Base-by-base conservation (phyloP, 768 basidiomycete genomes). In the Crucibulum laeve region DNA sequence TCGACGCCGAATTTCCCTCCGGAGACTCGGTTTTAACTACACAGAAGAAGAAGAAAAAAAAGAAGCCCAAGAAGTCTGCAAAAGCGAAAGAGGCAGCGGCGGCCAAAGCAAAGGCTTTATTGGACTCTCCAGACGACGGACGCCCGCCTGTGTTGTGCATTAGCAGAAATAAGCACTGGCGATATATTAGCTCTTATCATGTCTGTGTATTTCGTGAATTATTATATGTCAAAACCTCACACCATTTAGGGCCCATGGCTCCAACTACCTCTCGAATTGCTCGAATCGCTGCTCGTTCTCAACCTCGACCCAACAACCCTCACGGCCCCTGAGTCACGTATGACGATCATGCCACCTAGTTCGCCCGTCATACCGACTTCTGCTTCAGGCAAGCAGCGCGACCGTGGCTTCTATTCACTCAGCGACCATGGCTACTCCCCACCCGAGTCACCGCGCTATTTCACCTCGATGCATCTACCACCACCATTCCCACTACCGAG, bases 81-180 rank as follows among this genome's bases (percentile, higher is more conserved):
- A 64, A 79, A 42, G 45, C 47, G 37, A 59, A 58, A 24, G 22
- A 17, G 30, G 15, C 28, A 6, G 18, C 8, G 30, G 33, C 28
- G 40, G 51, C 55, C 14, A 69, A 62, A 46, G 43, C 60, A 25
- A 53, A 58, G 41, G 58, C 55, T 21, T 53, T 52, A 35, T 57
- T 51, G 21, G 67, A 70, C 24, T n/a, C n/a, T n/a, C n/a, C n/a
- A n/a, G 62, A 64, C 22, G 75, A 76, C 22, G 67, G 67, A 25
- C 76, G 77, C 35, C 79, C 79, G 13, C 74, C 83, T 0, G 79
- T 86, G 25, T 74, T 93, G 3, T 88, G 86, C 60, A 93, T 94
- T 54, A 89, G 86, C 65, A 78, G 91, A 52, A 92, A 93, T 69
- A 94, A 94, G 62, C 91, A 94, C 56, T 92, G 91, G 91, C 80